These are phyloP conservation scores for Blastobotrys ciferrii DNA, from an alignment of 1,139 yeast species.

Conservation along the genomic window DNA sequence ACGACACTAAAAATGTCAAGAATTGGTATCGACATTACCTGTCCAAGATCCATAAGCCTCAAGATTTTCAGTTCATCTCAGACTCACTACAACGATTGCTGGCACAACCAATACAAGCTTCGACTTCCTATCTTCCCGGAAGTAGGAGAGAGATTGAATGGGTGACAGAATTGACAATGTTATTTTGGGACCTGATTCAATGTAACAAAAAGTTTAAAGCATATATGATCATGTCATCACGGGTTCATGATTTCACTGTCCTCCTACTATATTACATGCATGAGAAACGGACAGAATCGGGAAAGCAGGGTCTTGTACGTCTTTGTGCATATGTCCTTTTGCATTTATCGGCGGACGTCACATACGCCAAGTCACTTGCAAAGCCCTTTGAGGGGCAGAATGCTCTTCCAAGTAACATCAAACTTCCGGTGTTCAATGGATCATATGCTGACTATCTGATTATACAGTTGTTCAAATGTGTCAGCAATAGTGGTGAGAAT, in stretches of 20 bases:
- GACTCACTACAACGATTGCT: conserved; percentile 37
- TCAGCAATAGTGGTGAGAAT: conserved; percentile 24
- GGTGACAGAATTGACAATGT: conserved; percentile 51
- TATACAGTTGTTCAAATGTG: conserved; percentile 27
- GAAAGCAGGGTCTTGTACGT: conserved; percentile 52
- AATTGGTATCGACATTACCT: conserved; percentile 37
- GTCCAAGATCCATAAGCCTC: conserved; percentile 38
- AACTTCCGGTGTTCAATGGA: conserved; percentile 32
- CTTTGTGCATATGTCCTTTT: conserved; percentile 60
- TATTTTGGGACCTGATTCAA: conserved; percentile 76
- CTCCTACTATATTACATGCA: conserved; percentile 57
- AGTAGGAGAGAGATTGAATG: conserved; percentile 33
- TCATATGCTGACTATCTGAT: conserved; percentile 38
- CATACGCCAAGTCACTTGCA: conserved; percentile 30
- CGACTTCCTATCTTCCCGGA: conserved; percentile 36
- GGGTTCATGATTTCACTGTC: conserved; percentile 54
- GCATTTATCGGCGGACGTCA: conserved; percentile 54
- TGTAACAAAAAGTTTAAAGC: conserved; percentile 53
- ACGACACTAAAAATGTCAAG: conserved; percentile 15
- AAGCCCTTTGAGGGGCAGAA: conserved; percentile 33
- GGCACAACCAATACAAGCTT: conserved; percentile 36
- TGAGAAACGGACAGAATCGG: conserved; percentile 45
- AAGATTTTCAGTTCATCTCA: conserved; percentile 47
- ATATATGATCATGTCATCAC: conserved; percentile 46
- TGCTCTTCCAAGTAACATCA: conserved; percentile 32